Conservation (phyloP, 2,329 filamentous ascomycete genomes). For the Pseudogymnoascus sp. region DNA sequence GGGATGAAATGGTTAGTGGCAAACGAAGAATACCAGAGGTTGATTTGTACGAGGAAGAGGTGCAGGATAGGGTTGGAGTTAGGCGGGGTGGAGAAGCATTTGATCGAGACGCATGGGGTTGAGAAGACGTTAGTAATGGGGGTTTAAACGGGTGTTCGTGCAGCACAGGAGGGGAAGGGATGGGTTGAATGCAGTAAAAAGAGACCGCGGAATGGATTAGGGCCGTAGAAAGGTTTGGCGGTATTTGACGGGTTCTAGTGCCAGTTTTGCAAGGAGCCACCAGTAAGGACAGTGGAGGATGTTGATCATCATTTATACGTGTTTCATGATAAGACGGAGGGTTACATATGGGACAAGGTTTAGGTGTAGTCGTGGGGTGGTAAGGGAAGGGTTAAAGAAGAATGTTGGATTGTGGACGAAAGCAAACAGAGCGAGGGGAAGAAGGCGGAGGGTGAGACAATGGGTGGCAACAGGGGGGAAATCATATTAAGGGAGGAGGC, state of each 20-base stretch:
- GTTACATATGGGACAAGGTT: neutral
- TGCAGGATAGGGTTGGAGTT: neutral
- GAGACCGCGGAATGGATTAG: neutral
- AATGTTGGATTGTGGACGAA: neutral
- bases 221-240: neutral
- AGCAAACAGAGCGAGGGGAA: neutral
- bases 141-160: neutral
- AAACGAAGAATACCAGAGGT: no score
- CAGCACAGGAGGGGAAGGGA: neutral
- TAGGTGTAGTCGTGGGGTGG: neutral
- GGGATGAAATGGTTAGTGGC: no score
- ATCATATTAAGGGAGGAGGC: no score
- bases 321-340: neutral
- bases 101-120: neutral
- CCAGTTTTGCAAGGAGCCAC: neutral
- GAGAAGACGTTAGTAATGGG: neutral
- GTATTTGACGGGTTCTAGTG: no score
- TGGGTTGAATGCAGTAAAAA: neutral
- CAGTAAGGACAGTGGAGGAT: neutral
- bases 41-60: neutral
- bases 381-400: neutral
- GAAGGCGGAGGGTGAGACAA: no score
- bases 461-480: no score
- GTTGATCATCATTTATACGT: neutral
- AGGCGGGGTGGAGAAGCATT: neutral